Percentiles rank a stretch among this genome's conserved stretches.
phyloP scores from a whole-genome alignment of 1,139 yeast species.

The Pneumocystis jirovecii region DNA sequence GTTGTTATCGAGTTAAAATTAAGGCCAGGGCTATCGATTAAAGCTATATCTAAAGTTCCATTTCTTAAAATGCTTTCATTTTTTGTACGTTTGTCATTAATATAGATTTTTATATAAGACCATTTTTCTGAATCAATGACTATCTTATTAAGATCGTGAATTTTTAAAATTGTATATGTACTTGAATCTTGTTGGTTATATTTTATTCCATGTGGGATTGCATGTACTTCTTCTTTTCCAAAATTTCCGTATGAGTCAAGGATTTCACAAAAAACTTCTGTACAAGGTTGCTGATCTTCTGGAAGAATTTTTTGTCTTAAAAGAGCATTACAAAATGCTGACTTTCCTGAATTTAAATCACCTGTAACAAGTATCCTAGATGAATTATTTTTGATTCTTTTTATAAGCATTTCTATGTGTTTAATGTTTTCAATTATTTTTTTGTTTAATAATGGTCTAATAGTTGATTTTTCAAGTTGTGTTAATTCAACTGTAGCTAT shows the following conservation, averaged over 20 bases:
- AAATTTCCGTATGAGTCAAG: slow-evolving; percentile 67
- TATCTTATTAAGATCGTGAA: slow-evolving; percentile 47
- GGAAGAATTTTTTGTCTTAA: slow-evolving; percentile 68
- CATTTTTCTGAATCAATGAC: slow-evolving; percentile 55
- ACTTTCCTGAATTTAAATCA: slow-evolving; percentile 91
- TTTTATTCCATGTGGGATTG: slow-evolving; percentile 48
- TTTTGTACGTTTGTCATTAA: slow-evolving; percentile 54
- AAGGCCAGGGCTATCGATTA: slow-evolving; percentile 95
- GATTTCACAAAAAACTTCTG: slow-evolving; percentile 91
- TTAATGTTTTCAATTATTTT: slow-evolving; percentile 37
- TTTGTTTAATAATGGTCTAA: slow-evolving; percentile 46
- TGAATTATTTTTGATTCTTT: slow-evolving; percentile 77
- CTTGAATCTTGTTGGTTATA: slow-evolving; percentile 50
- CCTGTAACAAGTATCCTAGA: slow-evolving; percentile 95
- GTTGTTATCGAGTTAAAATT: slow-evolving; percentile 90
- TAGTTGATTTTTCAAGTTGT: slow-evolving; percentile 46
- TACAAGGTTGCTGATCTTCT: slow-evolving; percentile 96
- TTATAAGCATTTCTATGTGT: slow-evolving; percentile 60
- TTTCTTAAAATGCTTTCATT: slow-evolving; percentile 65
- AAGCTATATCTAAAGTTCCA: slow-evolving; percentile 80
- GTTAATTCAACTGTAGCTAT: slow-evolving; percentile 32
- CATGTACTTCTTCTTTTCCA: slow-evolving; percentile 81
- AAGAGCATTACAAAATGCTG: slow-evolving; percentile 86
- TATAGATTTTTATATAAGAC: slow-evolving; percentile 62
- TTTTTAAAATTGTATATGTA: slow-evolving; percentile 43